Percentiles rank a stretch among this genome's conserved stretches.
Evolutionary conservation across 495 filamentous ascomycete genomes (phyloP).

Genomic region (Hyaloscypha variabilis): DNA sequence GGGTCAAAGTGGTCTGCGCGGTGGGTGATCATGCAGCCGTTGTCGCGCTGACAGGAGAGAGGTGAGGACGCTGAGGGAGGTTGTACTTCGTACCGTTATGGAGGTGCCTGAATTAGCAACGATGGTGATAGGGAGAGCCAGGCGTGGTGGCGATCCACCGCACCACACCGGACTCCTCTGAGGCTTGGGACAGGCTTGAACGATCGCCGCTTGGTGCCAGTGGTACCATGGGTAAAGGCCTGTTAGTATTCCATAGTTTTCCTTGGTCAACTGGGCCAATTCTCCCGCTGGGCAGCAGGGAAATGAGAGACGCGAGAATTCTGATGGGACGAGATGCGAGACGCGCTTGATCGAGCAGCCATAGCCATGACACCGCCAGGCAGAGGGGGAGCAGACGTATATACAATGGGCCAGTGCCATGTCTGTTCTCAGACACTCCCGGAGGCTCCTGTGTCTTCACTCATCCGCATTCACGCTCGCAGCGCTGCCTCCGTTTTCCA

Average conservation of each 20-base stretch:
- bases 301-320: not conserved
- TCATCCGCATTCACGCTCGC: not conserved
- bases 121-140: not conserved
- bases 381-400: not conserved
- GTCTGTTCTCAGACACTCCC: constrained; percentile 1
- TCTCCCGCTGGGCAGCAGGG: not conserved
- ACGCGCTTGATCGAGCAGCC: not conserved
- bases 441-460: not conserved
- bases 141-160: not conserved
- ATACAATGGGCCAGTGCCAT: not conserved
- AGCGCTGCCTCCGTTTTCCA: not conserved
- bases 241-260: constrained; percentile 1
- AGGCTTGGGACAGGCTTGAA: not conserved
- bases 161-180: not conserved
- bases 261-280: not conserved
- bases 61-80: too few relatives aligned
- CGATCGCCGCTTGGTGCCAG: not conserved
- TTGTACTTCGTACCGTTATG: too few relatives aligned
- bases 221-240: not conserved
- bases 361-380: not conserved
- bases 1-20: not conserved
- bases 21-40: not conserved
- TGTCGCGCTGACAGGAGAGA: not conserved
- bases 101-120: not conserved
- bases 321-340: constrained; percentile 5